Conservation (phyloP, 2,329 filamentous ascomycete genomes). For the Exophiala viscosa region DNA sequence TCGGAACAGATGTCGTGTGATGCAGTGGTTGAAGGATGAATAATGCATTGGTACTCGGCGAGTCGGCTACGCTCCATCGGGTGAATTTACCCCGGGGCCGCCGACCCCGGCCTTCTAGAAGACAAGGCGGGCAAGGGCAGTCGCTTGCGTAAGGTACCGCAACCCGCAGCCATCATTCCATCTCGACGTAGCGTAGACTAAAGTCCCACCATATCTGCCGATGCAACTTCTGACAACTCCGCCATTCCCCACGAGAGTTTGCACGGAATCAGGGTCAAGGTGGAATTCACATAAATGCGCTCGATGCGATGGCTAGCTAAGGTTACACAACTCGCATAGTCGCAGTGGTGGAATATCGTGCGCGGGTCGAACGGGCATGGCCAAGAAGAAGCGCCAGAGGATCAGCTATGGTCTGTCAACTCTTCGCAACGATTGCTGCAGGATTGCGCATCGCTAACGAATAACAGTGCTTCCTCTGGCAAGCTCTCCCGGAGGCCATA, state of each 20-base stretch:
- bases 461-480: constrained; percentile 65
- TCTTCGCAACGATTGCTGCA: not conserved
- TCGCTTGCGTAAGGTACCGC: no score
- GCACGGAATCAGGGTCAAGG: not conserved
- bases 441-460: constrained; percentile 6
- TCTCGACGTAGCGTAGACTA: not conserved
- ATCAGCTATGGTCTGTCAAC: constrained; percentile 63
- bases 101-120: constrained; percentile 3
- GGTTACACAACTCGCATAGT: constrained; percentile 1
- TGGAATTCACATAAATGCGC: not conserved
- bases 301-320: constrained; percentile 14
- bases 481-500: constrained; percentile 75
- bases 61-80: no score
- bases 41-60: no score
- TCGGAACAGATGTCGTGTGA: not conserved
- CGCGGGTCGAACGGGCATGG: constrained; percentile 44
- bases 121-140: not conserved
- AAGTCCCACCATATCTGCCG: constrained; percentile 4
- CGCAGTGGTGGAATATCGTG: constrained; percentile 5
- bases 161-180: not conserved
- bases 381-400: constrained; percentile 65
- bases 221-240: constrained; percentile 3
- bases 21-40: no score
- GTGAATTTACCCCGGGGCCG: no score
- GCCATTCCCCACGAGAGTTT: constrained; percentile 4